Base-by-base conservation (phyloP, 306 rosid species). In the Trifolium pratense region DNA sequence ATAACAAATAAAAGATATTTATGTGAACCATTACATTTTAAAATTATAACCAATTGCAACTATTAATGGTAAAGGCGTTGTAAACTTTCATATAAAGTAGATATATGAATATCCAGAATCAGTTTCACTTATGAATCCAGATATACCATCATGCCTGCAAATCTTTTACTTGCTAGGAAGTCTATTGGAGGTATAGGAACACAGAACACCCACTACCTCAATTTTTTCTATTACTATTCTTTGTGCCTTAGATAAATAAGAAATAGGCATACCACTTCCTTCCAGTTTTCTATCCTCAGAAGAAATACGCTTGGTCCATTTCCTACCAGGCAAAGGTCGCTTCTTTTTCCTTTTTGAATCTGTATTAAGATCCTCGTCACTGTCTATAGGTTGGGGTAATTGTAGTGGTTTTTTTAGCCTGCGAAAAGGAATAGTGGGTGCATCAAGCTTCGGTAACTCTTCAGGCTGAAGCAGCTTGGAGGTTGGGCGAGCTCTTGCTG, bases 301-400 rank as follows among this genome's bases (percentile, higher is more conserved):
- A 72, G 91, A 85, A 61, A 91, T 84, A 72, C 29, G 86, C 81
- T 73, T 83, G 78, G 86, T 87, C 96, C 97, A 94, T 71, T 80
- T 90, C 87, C 91, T 91, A 72, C 82, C 89, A 79, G 98, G 98
- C 77, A 82, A 81, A 75, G 98, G 97, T 61, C 98, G 87, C 74
- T 73, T 91, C 67, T 31, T 84, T 79, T 71, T 80, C 80, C 55
- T 85, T 81, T 81, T 83, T 21, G 81, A 76, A 60, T 48, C 73
- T 78, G 74, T 84, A 34, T 74, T 81, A 20, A 31, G 81, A 40
- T 76, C 83, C 53, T 7, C 77, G 73, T 75, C 88, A 48, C 55
- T 68, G 68, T 86, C 86, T 67, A 39, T 43, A 66, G 89, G 75
- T 58, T 52, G 79, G 68, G 91, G 81, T 71, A 79, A 20, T 78